These are phyloP conservation scores for Novymonas esmeraldas DNA, from an alignment of 208 protist species.

Conservation along the genomic window DNA sequence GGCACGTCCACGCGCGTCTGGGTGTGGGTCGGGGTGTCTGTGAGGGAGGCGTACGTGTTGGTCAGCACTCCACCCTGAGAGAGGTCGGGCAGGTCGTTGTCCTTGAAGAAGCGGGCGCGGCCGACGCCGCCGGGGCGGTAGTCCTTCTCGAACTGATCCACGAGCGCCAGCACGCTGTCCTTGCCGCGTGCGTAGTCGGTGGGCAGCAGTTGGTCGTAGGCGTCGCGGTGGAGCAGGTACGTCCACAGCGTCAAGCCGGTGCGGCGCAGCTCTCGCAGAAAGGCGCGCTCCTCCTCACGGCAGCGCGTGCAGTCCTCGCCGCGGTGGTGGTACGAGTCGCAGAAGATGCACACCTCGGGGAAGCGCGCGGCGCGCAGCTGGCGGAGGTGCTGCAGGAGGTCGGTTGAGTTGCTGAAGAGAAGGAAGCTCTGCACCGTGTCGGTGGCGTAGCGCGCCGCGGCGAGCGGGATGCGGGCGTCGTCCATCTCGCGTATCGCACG, in stretches of 20 bases:
- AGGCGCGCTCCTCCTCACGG: conserved; percentile 59
- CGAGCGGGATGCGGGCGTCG: conserved; percentile 72
- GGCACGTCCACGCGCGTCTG: not conserved
- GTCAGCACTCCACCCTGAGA: conserved; percentile 9
- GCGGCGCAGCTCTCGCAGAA: conserved; percentile 71
- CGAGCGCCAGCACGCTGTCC: conserved; percentile 53
- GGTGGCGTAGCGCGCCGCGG: conserved; percentile 86
- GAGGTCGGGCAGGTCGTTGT: conserved; percentile 56
- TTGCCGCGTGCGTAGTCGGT: conserved; percentile 61
- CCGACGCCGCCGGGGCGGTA: conserved; percentile 80
- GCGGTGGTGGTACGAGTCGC: conserved; percentile 75
- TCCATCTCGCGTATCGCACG: conserved; percentile 70
- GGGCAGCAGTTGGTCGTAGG: conserved; percentile 77
- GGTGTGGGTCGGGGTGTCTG: conserved; percentile 1
- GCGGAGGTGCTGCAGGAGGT: conserved; percentile 72
- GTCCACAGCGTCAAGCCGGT: conserved; percentile 68
- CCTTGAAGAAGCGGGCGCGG: conserved; percentile 64
- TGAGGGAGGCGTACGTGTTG: conserved; percentile 33
- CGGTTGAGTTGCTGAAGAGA: conserved; percentile 69
- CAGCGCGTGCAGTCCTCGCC: conserved; percentile 62
- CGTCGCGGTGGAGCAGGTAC: conserved; percentile 59
- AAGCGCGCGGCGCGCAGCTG: conserved; percentile 67
- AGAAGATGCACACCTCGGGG: conserved; percentile 87
- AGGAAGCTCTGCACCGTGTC: conserved; percentile 83
- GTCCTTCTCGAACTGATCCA: conserved; percentile 70